A percentile compares a stretch with the other conserved stretches of the same genome.
Conservation (phyloP, 176 grass and related monocot species). For the Oryza coarctata region DNA sequence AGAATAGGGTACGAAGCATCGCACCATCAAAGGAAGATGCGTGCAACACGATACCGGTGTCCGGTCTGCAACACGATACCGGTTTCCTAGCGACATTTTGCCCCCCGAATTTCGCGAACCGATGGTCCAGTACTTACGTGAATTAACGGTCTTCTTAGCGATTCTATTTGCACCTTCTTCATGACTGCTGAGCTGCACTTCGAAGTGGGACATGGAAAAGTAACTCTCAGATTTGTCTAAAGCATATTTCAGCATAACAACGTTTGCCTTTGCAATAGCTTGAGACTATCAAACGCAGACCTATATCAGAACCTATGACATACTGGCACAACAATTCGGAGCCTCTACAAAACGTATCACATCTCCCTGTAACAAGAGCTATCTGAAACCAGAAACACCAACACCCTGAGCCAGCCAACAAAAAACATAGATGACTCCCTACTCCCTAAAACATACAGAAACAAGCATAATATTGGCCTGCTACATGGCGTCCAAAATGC, state of each 20-base stretch:
- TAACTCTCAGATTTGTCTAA: background rate
- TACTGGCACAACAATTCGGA: background rate
- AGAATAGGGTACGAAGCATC: background rate
- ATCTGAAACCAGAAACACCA: constrained; percentile 8
- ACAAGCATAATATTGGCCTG: background rate
- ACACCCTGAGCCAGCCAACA: constrained; percentile 31
- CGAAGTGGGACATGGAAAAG: background rate
- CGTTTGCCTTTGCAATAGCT: background rate
- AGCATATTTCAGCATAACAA: background rate
- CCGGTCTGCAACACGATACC: background rate
- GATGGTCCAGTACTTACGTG: no score
- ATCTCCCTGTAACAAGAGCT: background rate
- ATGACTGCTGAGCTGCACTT: no score
- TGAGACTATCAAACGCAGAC: background rate
- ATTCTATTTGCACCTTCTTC: background rate
- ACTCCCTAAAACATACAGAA: constrained; percentile 22
- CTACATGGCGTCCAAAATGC: constrained; percentile 31
- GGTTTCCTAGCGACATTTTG: background rate
- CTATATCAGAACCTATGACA: background rate
- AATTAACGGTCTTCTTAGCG: background rate
- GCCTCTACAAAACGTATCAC: background rate
- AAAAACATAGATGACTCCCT: constrained; percentile 29
- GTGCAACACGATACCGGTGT: background rate
- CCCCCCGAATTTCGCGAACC: background rate
- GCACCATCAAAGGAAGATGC: background rate